Base-by-base conservation (phyloP, 1,284 basidiomycete genomes). In the Neonothopanus nambi region DNA sequence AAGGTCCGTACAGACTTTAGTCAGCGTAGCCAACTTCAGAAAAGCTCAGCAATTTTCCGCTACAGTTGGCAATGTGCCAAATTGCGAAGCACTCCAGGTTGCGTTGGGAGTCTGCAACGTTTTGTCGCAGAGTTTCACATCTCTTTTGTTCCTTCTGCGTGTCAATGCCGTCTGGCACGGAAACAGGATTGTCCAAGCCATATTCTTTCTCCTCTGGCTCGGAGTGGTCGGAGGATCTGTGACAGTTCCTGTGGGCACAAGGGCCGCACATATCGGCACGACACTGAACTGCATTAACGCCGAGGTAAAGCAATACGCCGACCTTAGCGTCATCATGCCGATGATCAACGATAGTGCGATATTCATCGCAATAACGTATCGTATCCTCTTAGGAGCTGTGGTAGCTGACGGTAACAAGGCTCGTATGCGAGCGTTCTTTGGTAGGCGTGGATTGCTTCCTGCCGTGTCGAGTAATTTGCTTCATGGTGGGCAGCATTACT, bases 241-340 rank as follows among this genome's bases (percentile, higher is more conserved):
- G 17, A 30, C 44, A 20, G 35, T 47, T 21, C 54, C 54, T 6
- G 6, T 55, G 17, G 41, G 48, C 26, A 23, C 51, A 33, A 35
- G 42, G 3, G 54, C 23, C 23, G 42, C 23, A 12, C 54, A 55
- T 40, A 47, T 55, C 17, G 48, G 41, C 3, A 36, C 54, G n/a
- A 55, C 54, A 5, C 20, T 20, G 44, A 23, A 38, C n/a, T 56
- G 54, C 33, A 52, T 56, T 15, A 36, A 52, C 23, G 52, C 17
- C 8, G 9, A 23, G 23, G 38, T 56, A 1, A 37, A 42, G 11
- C 15, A 8, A 3, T 43, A 36, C 24, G 28, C 49, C 2, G 38
- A 52, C 17, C 24, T 13, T 13, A 36, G 23, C 37, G 24, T 28
- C 5, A 51, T 51, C 35, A 15, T 41, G 9, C 7, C 28, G 4